A percentile compares a stretch with the other conserved stretches of the same genome.
Evolutionary conservation across 2,329 filamentous ascomycete genomes (phyloP).

Genomic region (Penicillium expansum): DNA sequence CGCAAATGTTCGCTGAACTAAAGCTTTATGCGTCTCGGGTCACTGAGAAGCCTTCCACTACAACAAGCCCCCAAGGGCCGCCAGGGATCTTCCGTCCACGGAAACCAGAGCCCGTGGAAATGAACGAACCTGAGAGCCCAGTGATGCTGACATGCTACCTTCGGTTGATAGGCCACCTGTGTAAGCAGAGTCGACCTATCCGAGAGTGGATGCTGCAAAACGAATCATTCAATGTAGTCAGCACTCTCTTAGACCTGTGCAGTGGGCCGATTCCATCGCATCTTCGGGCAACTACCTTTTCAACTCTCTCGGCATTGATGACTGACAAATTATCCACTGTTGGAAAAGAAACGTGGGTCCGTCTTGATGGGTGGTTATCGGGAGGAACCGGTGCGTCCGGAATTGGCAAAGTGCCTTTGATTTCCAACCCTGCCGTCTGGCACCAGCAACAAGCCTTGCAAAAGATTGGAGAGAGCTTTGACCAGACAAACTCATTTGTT

Average conservation of each 20-base stretch:
- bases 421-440: constrained; percentile 42
- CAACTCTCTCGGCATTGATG: constrained; percentile 71
- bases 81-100: constrained; percentile 58
- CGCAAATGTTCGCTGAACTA: constrained; percentile 87
- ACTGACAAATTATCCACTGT: constrained; percentile 67
- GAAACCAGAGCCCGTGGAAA: constrained; percentile 63
- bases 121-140: constrained; percentile 89
- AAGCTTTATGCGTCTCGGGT: constrained; percentile 78
- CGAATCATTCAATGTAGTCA: constrained; percentile 66
- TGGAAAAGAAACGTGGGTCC: constrained; percentile 73
- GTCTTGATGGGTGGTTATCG: constrained; percentile 75
- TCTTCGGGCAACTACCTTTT: constrained; percentile 79
- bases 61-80: constrained; percentile 49
- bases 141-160: constrained; percentile 96
- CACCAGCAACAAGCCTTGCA: constrained; percentile 64
- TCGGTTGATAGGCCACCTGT: constrained; percentile 78
- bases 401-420: constrained; percentile 48
- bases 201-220: constrained; percentile 70
- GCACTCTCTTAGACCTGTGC: constrained; percentile 74
- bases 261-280: constrained; percentile 73
- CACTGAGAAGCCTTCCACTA: constrained; percentile 63
- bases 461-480: constrained; percentile 73
- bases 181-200: constrained; percentile 68
- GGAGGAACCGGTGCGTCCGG: constrained; percentile 47
- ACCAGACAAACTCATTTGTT: constrained; percentile 82